These are phyloP conservation scores for Lupinus albus DNA, from an alignment of 306 rosid genomes.

Conservation along the genomic window DNA sequence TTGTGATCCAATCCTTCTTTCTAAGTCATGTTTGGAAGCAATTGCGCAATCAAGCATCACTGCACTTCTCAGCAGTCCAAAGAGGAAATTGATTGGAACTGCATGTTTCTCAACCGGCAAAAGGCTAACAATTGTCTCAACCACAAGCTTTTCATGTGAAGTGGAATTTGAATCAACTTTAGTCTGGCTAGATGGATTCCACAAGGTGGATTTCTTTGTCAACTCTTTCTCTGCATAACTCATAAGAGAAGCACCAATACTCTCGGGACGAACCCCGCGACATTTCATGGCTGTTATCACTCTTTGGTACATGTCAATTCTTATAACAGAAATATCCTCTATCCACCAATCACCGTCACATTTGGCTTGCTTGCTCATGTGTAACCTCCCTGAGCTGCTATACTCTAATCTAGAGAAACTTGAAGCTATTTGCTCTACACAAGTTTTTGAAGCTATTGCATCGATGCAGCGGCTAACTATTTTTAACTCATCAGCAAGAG, in stretches of 20 bases:
- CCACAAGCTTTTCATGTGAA: conserved; percentile 73
- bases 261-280: conserved; percentile 96
- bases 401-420: conserved; percentile 97
- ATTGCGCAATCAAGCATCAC: conserved; percentile 83
- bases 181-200: conserved; percentile 79
- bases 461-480: conserved; percentile 85
- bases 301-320: conserved; percentile 79
- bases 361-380: conserved; percentile 89
- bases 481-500: conserved; percentile 84
- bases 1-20: conserved; percentile 96
- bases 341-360: conserved; percentile 98
- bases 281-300: conserved; percentile 94
- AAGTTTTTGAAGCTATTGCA: conserved; percentile 92
- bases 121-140: conserved; percentile 85
- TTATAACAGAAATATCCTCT: conserved; percentile 84
- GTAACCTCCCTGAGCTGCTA: conserved; percentile 95
- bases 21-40: conserved; percentile 80
- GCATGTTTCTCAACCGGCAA: conserved; percentile 86
- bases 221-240: conserved; percentile 89
- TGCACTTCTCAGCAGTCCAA: conserved; percentile 86
- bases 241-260: conserved; percentile 85
- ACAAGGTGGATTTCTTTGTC: conserved; percentile 74
- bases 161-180: conserved; percentile 73
- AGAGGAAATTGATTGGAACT: conserved; percentile 85
- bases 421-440: conserved; percentile 96